These are phyloP conservation scores for Trichosanthes cucumerina DNA, from an alignment of 306 rosid species.

Conservation along the genomic window DNA sequence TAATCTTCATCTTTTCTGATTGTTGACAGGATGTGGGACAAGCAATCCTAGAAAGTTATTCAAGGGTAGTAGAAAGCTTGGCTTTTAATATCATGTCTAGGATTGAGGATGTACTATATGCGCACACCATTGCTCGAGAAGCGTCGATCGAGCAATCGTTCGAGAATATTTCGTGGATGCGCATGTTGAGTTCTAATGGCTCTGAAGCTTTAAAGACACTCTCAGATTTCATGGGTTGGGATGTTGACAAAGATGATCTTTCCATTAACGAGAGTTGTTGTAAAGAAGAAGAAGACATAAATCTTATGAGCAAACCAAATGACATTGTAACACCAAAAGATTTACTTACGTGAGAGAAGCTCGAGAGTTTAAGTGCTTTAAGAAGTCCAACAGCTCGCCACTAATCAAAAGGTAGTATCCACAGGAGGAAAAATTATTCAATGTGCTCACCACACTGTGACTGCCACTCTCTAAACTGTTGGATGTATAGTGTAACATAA, in stretches of 20 bases:
- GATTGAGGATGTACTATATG: slow-evolving; percentile 72
- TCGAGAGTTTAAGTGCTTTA: slow-evolving; percentile 53
- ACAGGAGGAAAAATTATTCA: neutral
- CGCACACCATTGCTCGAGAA: slow-evolving; percentile 33
- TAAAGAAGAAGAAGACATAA: slow-evolving; percentile 25
- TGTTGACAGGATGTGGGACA: slow-evolving; percentile 77
- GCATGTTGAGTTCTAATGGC: neutral
- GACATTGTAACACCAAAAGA: slow-evolving; percentile 20
- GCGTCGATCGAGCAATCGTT: slow-evolving; percentile 16
- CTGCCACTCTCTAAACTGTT: neutral
- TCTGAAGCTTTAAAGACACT: slow-evolving; percentile 55
- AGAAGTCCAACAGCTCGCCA: slow-evolving; percentile 66
- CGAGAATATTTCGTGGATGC: slow-evolving; percentile 20
- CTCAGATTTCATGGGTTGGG: slow-evolving; percentile 90
- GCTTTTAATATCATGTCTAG: slow-evolving; percentile 69
- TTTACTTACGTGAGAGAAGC: slow-evolving; percentile 57
- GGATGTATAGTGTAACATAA: neutral
- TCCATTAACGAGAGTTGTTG: slow-evolving; percentile 18
- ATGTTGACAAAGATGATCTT: slow-evolving; percentile 9
- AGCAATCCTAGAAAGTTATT: slow-evolving; percentile 86
- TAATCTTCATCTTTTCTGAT: neutral
- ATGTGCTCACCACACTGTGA: neutral
- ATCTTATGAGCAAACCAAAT: slow-evolving; percentile 26
- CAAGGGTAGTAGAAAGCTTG: slow-evolving; percentile 88
- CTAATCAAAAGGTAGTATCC: slow-evolving; percentile 11